Evolutionary conservation across 2,329 filamentous ascomycete species (phyloP).

Genomic region (Trichoderma lentiforme): DNA sequence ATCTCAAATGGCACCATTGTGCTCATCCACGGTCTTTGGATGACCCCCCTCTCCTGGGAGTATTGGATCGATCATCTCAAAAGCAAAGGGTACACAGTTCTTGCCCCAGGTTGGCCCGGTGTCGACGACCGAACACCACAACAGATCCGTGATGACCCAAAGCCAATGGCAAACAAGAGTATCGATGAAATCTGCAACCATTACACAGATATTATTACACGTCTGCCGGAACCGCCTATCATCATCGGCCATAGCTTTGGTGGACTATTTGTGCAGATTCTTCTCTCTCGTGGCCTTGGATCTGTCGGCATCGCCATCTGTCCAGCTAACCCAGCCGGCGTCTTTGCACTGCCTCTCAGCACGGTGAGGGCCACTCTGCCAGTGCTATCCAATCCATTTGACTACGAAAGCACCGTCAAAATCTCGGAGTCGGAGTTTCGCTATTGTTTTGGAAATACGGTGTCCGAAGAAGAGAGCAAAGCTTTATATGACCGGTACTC

Average conservation of each 20-base stretch:
- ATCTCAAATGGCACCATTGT: not conserved
- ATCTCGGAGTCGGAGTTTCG: not conserved
- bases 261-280: not conserved
- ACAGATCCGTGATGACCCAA: not conserved
- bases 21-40: not conserved
- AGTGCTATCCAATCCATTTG: not conserved
- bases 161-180: not conserved
- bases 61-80: not conserved
- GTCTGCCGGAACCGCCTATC: not conserved
- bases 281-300: not conserved
- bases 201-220: not conserved
- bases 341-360: not conserved
- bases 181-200: constrained; percentile 1
- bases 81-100: not conserved
- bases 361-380: not conserved
- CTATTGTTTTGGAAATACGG: not conserved
- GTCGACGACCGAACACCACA: not conserved
- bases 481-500: not conserved
- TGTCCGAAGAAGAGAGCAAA: not conserved
- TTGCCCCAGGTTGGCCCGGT: not conserved
- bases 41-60: not conserved
- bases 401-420: not conserved
- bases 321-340: not conserved
- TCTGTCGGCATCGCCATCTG: not conserved
- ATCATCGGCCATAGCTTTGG: not conserved